Evolutionary conservation across 2,329 filamentous ascomycete species (phyloP), one percentile per base, ranked within the genome.

Genomic region (Esteya vermicola): DNA sequence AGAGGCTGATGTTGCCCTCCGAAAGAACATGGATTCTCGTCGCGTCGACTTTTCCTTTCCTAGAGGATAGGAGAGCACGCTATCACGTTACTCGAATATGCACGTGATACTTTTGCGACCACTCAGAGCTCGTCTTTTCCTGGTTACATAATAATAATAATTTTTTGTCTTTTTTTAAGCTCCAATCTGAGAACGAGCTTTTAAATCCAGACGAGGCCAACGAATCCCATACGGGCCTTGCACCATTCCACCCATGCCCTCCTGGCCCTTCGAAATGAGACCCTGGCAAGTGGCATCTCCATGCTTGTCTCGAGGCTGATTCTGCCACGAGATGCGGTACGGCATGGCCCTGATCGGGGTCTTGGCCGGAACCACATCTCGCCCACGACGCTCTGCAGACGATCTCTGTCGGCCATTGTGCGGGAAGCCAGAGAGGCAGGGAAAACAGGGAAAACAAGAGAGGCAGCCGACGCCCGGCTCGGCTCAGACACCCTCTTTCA

Each of bases 241-340:
- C 30, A 25, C 19, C 37, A 20, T 25, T 21, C 6, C 8, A 9
- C 16, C 21, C n/a, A n/a, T n/a, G n/a, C 6, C 9, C 19, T 26
- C 33, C 14, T 12, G 14, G 23, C 30, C 13, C 26, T 39, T 44
- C 48, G 50, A 37, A 33, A 55, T 55, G 52, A 43, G 45, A 38
- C 43, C 40, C 38, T 35, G 33, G 27, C 39, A 36, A 13, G 25
- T 18, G 8, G 28, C 19, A 25, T 26, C 38, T 40, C 50, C 42
- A 54, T 53, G 49, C 48, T 47, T 38, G 44, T 44, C 36, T 43
- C 45, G 41, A 48, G 52, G 50, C 41, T 44, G 34, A 43, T 41
- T 38, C 40, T 45, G 45, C 38, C 47, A 31, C 45, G 39, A 47
- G 47, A 45, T 36, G 43, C 21, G 28, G 35, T 23, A 21, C 36